These are phyloP conservation scores for Alisma plantagoaquatica DNA, from an alignment of 106 monocot species.

Conservation along the genomic window DNA sequence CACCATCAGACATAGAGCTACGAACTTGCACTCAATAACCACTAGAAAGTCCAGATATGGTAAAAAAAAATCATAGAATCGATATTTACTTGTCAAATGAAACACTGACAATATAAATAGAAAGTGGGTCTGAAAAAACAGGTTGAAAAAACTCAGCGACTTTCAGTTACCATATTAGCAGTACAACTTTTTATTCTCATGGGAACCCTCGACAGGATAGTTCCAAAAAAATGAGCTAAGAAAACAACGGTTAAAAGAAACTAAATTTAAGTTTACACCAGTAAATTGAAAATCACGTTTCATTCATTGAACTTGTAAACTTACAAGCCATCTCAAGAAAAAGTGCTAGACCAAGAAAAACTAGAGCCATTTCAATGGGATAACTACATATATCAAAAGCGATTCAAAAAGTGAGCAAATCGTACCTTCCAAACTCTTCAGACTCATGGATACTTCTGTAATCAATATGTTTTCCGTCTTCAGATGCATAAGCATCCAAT, in stretches of 20 bases:
- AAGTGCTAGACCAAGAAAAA: no score
- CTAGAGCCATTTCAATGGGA: no score
- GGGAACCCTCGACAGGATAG: no score
- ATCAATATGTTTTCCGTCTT: slow-evolving; percentile 79
- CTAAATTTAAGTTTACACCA: not conserved
- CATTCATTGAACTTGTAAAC: not conserved
- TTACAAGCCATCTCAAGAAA: not conserved
- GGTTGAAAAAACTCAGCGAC: no score
- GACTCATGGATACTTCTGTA: slow-evolving; percentile 59
- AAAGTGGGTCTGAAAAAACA: not conserved
- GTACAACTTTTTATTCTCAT: no score
- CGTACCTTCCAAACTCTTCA: slow-evolving; percentile 79
- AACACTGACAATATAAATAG: not conserved
- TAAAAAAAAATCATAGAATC: not conserved
- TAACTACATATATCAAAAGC: not conserved
- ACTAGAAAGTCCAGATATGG: not conserved
- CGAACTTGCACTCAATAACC: slow-evolving; percentile 4
- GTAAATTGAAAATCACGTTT: not conserved
- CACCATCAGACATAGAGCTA: not conserved
- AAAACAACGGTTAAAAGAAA: no score
- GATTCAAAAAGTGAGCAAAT: not conserved
- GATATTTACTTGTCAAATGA: not conserved
- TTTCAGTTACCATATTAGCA: no score
- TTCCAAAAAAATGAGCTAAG: no score
- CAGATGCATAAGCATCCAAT: slow-evolving; percentile 87